Base-by-base conservation (phyloP, 2,329 filamentous ascomycete genomes). In the Colletotrichum kahawae region DNA sequence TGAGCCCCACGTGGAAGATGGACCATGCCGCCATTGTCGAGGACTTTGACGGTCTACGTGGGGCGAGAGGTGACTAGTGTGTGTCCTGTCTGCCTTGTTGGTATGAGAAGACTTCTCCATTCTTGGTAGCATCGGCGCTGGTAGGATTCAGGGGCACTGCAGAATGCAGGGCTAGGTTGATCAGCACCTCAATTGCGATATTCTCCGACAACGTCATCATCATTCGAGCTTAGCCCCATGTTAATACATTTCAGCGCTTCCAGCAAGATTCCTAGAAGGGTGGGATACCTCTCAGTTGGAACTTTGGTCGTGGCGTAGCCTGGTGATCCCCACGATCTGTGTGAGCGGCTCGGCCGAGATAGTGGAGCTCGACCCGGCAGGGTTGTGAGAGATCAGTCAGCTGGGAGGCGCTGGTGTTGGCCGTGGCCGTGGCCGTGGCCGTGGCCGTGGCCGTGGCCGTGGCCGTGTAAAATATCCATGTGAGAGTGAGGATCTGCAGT, bases 21-120 rank as follows among this genome's bases (percentile, higher is more conserved):
- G 71, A 78, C 31, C 67, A 76, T 29, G 48, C 69, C 2, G 77
- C 70, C n/a, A 76, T 77, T 29, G 63, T 76, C 16, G 64, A 71
- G 43, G 76, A 78, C 33, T 77, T 78, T 63, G 76, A 77, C 12
- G 71, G 74, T 16, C 54, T 76, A n/a, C 36, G 66, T 5, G 70
- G 65, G 27, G 56, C 24, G 1, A 62, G 65, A 56, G 71, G 71
- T 2, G 24, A 36, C n/a, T 70, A 18, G 38, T 18, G 14, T 10
- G 29, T 7, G 18, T 31, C 51, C 24, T 38, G 36, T 12, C 16
- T 48, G 21, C 36, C 16, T 12, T 29, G 13, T 36, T 48, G 10
- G 43, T 27, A 4, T 16, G 56, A 12, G 34, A 29, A 57, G 24
- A 12, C 18, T 8, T 27, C 56, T 31, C 33, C 36, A 21, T 38